Evolutionary conservation across 2,329 filamentous ascomycete species (phyloP).

Genomic region (Talaromyces sp.): DNA sequence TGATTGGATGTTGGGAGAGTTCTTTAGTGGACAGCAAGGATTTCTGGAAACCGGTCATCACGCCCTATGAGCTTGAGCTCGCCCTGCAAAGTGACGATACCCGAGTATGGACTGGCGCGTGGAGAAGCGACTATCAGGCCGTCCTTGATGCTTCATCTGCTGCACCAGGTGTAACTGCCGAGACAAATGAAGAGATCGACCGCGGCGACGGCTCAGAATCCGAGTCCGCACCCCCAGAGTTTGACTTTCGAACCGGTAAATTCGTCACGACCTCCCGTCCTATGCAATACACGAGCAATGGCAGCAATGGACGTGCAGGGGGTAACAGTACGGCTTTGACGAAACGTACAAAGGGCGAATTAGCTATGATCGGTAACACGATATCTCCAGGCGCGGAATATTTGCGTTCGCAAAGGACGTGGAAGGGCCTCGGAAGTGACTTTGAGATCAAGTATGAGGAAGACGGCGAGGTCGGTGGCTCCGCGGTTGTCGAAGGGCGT

Average conservation of each 20-base stretch:
- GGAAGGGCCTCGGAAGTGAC: slow-evolving; percentile 88
- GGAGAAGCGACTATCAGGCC: slow-evolving; percentile 80
- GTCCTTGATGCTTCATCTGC: slow-evolving; percentile 48
- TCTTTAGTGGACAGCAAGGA: slow-evolving; percentile 83
- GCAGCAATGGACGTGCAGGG: slow-evolving; percentile 26
- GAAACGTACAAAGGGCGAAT: slow-evolving; percentile 62
- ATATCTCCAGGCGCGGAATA: slow-evolving; percentile 91
- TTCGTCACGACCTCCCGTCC: slow-evolving; percentile 69
- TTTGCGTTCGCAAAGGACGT: slow-evolving; percentile 75
- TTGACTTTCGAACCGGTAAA: slow-evolving; percentile 82
- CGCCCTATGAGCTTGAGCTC: slow-evolving; percentile 86
- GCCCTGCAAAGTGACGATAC: slow-evolving; percentile 71
- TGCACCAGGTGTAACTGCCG: slow-evolving; percentile 26
- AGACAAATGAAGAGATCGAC: slow-evolving; percentile 23
- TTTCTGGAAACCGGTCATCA: slow-evolving; percentile 85
- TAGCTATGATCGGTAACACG: slow-evolving; percentile 78
- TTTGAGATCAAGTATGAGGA: slow-evolving; percentile 62
- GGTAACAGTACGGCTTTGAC: slow-evolving; percentile 51
- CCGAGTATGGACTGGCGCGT: slow-evolving; percentile 79
- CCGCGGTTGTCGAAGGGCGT: slow-evolving; percentile 76
- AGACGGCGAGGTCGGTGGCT: slow-evolving; percentile 53
- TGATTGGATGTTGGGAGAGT: slow-evolving; percentile 97
- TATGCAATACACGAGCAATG: slow-evolving; percentile 38
- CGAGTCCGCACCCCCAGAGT: slow-evolving; percentile 72
- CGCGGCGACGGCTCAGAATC: slow-evolving; percentile 62